Percentiles rank a stretch among this genome's conserved stretches.
phyloP scores from a whole-genome alignment of 164 flowering plant genomes.

The Dillenia suffruticosa region DNA sequence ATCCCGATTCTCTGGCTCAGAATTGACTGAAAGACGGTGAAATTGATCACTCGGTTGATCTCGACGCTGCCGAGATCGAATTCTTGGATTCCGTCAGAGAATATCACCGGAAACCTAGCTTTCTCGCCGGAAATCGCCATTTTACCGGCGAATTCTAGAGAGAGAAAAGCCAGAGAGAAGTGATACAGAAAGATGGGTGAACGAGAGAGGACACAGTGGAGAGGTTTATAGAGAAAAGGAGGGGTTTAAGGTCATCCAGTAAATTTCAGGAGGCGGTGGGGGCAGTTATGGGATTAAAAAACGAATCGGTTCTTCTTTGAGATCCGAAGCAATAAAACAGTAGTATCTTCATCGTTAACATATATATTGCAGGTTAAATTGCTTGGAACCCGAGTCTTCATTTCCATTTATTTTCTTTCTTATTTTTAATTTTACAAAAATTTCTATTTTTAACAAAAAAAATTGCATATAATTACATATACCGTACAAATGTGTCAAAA shows the following conservation, averaged over 20 bases:
- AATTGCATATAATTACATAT: no score
- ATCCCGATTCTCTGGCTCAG: constrained; percentile 48
- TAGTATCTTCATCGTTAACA: no score
- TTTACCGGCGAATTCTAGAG: neutral
- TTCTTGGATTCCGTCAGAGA: constrained; percentile 61
- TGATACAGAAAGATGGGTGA: neutral
- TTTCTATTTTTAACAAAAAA: no score
- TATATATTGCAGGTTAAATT: no score
- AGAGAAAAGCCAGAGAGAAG: neutral
- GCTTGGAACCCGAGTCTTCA: no score
- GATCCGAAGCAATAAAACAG: no score
- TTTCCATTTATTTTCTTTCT: no score
- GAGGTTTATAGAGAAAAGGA: neutral
- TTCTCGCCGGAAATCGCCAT: constrained; percentile 11
- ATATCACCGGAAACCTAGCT: constrained; percentile 37
- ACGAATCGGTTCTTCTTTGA: no score
- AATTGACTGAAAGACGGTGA: constrained; percentile 32
- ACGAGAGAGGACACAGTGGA: neutral
- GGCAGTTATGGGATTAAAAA: constrained; percentile 20
- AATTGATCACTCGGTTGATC: constrained; percentile 23
- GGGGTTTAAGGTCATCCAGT: constrained; percentile 5
- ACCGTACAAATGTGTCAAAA: no score
- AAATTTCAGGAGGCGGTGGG: constrained; percentile 25
- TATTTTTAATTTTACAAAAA: no score
- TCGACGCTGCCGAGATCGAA: constrained; percentile 36